Evolutionary conservation across 306 rosid genomes (phyloP), one percentile per base, ranked within the genome.

Genomic region (Cyamopsis tetragonoloba): DNA sequence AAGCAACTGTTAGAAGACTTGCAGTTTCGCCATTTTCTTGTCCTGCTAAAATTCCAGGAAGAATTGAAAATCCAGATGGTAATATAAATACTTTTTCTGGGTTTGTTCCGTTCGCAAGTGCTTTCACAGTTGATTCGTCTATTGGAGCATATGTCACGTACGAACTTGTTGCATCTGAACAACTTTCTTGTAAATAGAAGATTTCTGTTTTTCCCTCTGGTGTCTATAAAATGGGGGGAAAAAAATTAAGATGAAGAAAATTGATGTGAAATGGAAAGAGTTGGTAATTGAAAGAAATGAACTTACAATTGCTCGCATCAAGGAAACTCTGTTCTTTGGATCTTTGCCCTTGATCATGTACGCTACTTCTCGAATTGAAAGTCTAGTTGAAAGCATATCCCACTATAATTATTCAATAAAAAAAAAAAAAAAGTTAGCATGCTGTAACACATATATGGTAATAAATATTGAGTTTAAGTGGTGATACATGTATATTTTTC

Each of bases 31-130:
- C 12, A n/a, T 62, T 60, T 1, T 18, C 65, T 14, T 37, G 15
- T 22, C 6, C 38, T 0, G 44, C 55, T 1, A 76, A 35, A 26
- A 43, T 34, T 20, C 66, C 84, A 2, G 91, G 91, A 0, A 84
- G 80, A 6, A 91, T 79, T 20, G 83, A 35, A 66, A 91, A 84
- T 1, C 96, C 91, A 0, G 91, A 86, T 12, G 92, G 85, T 19
- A 82, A 56, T 2, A 84, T 46, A 12, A 66, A 9, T 3, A 84
- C 80, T 0, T 3, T 11, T 7, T 86, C 86, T 7, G 86, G 81
- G 49, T 77, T 48, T 0, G 15, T 63, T 46, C 91, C 95, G 5
- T 31, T 62, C 23, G 77, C 54, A 7, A 90, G 57, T 38, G 10
- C 32, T 1, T 55, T 2, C 34, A 84, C 1, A 1, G 91, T 63